A percentile compares a stretch with the other conserved stretches of the same genome.
Evolutionary conservation across 1,139 yeast genomes (phyloP).

Genomic region (Scheffersomyces insectosa): DNA sequence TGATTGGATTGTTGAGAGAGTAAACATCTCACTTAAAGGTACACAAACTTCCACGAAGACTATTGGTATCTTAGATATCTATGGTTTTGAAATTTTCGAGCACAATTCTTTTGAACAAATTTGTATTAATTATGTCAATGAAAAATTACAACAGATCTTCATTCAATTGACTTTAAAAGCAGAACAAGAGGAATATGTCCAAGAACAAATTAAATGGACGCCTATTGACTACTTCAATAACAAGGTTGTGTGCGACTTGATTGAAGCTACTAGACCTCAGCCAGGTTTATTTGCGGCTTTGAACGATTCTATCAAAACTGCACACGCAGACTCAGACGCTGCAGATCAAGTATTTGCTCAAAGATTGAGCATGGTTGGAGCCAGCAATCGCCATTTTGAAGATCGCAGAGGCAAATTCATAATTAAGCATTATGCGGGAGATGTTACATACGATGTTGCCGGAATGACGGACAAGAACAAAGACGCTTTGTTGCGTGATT

Average conservation of each 20-base stretch:
- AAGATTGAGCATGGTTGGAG: constrained; percentile 78
- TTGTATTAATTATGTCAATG: constrained; percentile 96
- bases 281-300: constrained; percentile 97
- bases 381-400: constrained; percentile 84
- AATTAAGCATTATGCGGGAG: constrained; percentile 97
- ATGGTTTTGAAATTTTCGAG: constrained; percentile 97
- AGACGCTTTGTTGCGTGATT: constrained; percentile 88
- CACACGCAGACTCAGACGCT: constrained; percentile 96
- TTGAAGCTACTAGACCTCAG: constrained; percentile 85
- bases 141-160: constrained; percentile 94
- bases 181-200: constrained; percentile 95
- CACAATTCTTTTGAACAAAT: constrained; percentile 96
- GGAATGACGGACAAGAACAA: constrained; percentile 98
- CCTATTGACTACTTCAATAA: constrained; percentile 97
- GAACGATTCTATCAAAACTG: constrained; percentile 97
- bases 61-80: constrained; percentile 94
- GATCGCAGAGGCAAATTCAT: constrained; percentile 85
- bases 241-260: constrained; percentile 94
- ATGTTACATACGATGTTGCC: constrained; percentile 86
- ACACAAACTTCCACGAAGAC: constrained; percentile 54
- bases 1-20: constrained; percentile 97
- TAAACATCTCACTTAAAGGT: constrained; percentile 63
- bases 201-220: constrained; percentile 95
- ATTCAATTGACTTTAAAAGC: constrained; percentile 94
- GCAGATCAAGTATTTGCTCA: constrained; percentile 97